These are phyloP conservation scores for Fragaria iinumae DNA, from an alignment of 306 rosid genomes.

Conservation along the genomic window DNA sequence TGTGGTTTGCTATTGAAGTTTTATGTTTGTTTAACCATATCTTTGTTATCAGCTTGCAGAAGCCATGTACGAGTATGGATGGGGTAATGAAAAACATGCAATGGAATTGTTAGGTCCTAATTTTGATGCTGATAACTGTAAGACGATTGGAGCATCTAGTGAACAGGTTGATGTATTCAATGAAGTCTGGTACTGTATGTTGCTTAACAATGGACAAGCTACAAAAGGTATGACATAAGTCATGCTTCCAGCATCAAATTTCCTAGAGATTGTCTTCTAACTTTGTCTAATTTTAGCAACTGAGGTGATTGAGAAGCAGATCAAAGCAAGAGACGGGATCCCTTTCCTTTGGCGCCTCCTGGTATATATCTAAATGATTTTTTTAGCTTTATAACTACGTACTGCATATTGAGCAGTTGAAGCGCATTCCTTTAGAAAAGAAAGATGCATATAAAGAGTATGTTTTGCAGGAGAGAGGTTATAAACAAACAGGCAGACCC, in stretches of 20 bases:
- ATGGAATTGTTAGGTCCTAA: conserved; percentile 66
- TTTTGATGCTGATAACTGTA: conserved; percentile 62
- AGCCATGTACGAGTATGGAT: conserved; percentile 77
- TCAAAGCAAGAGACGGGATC: conserved; percentile 55
- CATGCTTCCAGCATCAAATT: background rate
- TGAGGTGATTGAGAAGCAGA: conserved; percentile 53
- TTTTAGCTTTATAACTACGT: background rate
- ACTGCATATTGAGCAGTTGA: background rate
- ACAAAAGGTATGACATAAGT: conserved; percentile 46
- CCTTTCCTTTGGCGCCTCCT: conserved; percentile 75
- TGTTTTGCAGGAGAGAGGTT: conserved; percentile 64
- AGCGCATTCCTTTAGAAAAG: background rate
- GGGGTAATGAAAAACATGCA: conserved; percentile 50
- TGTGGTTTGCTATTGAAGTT: background rate
- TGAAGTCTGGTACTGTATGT: conserved; percentile 72
- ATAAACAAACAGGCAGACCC: conserved; percentile 45
- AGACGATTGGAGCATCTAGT: conserved; percentile 84
- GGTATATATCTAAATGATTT: conserved; percentile 34
- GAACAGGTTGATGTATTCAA: conserved; percentile 88
- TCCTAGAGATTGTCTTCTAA: conserved; percentile 15
- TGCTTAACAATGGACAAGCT: conserved; percentile 58
- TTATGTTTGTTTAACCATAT: background rate
- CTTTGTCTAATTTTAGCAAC: conserved; percentile 41
- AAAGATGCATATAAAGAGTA: background rate
- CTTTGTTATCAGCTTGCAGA: conserved; percentile 69